Conservation (phyloP, 2,329 filamentous ascomycete species). For the Arthrinium phaeospermum region DNA sequence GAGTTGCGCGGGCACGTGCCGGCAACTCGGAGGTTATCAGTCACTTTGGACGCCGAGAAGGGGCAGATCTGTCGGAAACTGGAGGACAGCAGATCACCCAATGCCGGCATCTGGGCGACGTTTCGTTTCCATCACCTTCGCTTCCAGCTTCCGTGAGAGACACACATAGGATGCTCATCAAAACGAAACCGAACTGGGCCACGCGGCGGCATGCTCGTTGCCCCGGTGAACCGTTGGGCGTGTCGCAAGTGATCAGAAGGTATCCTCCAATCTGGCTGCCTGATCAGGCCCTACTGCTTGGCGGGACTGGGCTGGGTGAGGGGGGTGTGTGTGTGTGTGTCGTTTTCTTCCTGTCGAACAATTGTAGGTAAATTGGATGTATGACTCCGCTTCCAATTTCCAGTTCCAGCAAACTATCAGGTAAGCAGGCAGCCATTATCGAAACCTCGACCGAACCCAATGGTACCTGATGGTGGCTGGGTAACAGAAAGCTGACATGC, state of each 20-base stretch:
- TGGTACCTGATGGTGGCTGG: conserved; percentile 15
- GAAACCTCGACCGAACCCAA: background rate
- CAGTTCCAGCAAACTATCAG: conserved; percentile 12
- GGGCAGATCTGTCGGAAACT: background rate
- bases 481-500: background rate
- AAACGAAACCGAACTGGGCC: background rate
- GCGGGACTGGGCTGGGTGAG: background rate
- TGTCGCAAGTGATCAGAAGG: conserved; percentile 15
- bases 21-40: conserved; percentile 1
- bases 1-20: conserved; percentile 13
- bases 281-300: conserved; percentile 17
- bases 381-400: conserved; percentile 19
- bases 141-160: background rate
- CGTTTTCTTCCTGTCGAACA: background rate
- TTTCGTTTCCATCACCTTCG: conserved; percentile 2
- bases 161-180: background rate
- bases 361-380: background rate
- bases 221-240: conserved; percentile 15
- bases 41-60: background rate
- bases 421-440: conserved; percentile 9
- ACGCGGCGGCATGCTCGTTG: conserved; percentile 5
- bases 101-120: background rate
- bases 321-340: background rate
- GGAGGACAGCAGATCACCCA: background rate
- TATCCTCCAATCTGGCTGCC: conserved; percentile 13